Evolutionary conservation across 2,329 filamentous ascomycete species (phyloP).

Genomic region (Fonsecaea nubica): DNA sequence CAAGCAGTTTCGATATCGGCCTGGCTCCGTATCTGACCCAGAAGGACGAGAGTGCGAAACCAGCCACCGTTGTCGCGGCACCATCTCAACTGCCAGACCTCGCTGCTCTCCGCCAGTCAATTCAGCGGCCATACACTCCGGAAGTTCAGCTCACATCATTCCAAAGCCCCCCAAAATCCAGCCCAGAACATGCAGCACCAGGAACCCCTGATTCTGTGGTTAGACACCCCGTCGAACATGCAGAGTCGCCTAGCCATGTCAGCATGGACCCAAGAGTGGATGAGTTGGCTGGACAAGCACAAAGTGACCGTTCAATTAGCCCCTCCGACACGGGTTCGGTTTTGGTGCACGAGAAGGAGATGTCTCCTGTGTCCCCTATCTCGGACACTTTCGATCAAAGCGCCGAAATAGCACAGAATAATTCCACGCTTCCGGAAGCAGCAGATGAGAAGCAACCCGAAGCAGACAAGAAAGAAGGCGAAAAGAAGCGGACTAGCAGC

Average conservation of each 20-base stretch:
- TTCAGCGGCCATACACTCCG: constrained; percentile 48
- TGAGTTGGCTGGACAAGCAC: constrained; percentile 44
- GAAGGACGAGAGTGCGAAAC: constrained; percentile 28
- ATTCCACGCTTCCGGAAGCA: not conserved
- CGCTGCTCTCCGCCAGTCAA: constrained; percentile 47
- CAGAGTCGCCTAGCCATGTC: not conserved
- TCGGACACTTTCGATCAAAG: constrained; percentile 25
- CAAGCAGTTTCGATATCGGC: constrained; percentile 61
- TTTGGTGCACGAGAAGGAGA: constrained; percentile 28
- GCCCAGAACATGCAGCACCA: constrained; percentile 55
- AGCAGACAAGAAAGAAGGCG: not conserved
- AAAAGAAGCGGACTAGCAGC: constrained; percentile 67
- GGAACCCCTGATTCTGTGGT: constrained; percentile 90
- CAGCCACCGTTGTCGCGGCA: constrained; percentile 31
- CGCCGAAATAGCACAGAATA: not conserved
- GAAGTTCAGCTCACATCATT: constrained; percentile 36
- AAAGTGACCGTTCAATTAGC: constrained; percentile 33
- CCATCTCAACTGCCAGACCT: constrained; percentile 45
- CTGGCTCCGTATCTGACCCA: constrained; percentile 61
- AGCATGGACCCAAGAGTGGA: constrained; percentile 77
- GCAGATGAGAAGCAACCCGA: constrained; percentile 13
- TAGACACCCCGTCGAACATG: constrained; percentile 68
- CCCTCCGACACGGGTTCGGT: constrained; percentile 32
- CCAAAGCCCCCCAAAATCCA: constrained; percentile 43
- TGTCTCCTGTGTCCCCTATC: constrained; percentile 28